A percentile compares a stretch with the other conserved stretches of the same genome.
Conservation (phyloP, 805 yeast genomes). For the Cyberlindnera misumaiensis region DNA sequence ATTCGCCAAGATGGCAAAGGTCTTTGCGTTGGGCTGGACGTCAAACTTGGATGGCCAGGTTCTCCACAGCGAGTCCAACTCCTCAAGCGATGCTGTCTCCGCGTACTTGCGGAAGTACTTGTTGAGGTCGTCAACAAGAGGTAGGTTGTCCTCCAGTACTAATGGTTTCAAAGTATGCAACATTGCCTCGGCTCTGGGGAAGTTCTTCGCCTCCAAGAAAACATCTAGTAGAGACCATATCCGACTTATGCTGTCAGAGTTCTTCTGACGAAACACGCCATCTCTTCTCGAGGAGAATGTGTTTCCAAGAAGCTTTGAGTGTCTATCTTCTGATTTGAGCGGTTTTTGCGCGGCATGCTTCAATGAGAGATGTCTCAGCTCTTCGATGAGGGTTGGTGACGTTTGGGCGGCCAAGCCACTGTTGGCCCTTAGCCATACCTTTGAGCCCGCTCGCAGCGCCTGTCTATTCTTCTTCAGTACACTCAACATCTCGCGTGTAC, state of each 20-base stretch:
- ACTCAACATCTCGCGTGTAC: constrained; percentile 3
- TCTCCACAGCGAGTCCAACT: constrained; percentile 37
- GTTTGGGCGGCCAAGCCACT: constrained; percentile 1
- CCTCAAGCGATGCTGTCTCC: constrained; percentile 28
- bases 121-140: constrained; percentile 62
- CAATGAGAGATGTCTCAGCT: constrained; percentile 9
- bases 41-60: constrained; percentile 27
- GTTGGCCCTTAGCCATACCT: not conserved
- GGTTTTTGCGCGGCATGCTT: not conserved
- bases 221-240: constrained; percentile 78
- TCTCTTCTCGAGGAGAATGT: constrained; percentile 19
- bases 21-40: constrained; percentile 43
- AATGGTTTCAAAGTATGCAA: constrained; percentile 54
- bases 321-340: not conserved
- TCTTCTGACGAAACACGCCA: constrained; percentile 17
- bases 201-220: constrained; percentile 58
- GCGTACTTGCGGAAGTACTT: constrained; percentile 45
- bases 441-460: not conserved
- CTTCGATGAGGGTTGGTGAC: constrained; percentile 8
- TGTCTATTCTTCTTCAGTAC: not conserved
- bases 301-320: constrained; percentile 9
- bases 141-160: constrained; percentile 31
- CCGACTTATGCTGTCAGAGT: constrained; percentile 52
- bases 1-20: constrained; percentile 50
- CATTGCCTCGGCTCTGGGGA: constrained; percentile 63